Conservation (phyloP, 306 rosid genomes). For the Sicyos edulis region DNA sequence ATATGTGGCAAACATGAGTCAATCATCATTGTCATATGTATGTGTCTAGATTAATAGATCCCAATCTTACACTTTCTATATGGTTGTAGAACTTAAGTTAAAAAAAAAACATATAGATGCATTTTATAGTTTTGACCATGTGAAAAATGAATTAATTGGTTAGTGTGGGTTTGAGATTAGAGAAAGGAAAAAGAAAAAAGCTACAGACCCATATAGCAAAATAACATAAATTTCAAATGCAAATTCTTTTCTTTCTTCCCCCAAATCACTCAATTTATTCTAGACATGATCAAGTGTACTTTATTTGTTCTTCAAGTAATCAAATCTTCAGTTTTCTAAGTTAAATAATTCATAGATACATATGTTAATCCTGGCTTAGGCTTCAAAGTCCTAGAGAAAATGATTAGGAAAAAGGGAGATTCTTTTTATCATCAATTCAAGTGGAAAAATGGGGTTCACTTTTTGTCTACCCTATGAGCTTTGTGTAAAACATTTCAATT, state of each 20-base stretch:
- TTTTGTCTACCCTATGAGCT: not conserved
- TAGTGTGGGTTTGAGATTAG: not conserved
- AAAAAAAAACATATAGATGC: too few relatives aligned
- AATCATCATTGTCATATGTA: too few relatives aligned
- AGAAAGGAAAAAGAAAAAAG: not conserved
- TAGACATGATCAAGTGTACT: conserved; percentile 15
- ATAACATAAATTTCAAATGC: not conserved
- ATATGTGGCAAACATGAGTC: too few relatives aligned
- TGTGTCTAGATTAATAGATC: too few relatives aligned
- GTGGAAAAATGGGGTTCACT: not conserved
- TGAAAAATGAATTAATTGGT: not conserved
- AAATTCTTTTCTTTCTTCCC: not conserved
- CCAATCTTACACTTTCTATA: too few relatives aligned
- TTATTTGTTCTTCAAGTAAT: conserved; percentile 20
- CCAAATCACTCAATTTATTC: conserved; percentile 8
- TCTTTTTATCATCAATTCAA: conserved; percentile 19
- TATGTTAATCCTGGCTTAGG: conserved; percentile 12
- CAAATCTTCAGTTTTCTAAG: not conserved
- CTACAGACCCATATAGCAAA: not conserved
- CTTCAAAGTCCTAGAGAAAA: conserved; percentile 7
- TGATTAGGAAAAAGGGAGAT: conserved; percentile 6
- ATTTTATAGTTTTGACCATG: too few relatives aligned
- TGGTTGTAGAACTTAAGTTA: too few relatives aligned
- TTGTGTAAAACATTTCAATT: conserved; percentile 8
- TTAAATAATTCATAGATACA: conserved; percentile 14